These are phyloP conservation scores for Trypanosomatidae sp. DNA, from an alignment of 208 protist genomes.

Conservation along the genomic window DNA sequence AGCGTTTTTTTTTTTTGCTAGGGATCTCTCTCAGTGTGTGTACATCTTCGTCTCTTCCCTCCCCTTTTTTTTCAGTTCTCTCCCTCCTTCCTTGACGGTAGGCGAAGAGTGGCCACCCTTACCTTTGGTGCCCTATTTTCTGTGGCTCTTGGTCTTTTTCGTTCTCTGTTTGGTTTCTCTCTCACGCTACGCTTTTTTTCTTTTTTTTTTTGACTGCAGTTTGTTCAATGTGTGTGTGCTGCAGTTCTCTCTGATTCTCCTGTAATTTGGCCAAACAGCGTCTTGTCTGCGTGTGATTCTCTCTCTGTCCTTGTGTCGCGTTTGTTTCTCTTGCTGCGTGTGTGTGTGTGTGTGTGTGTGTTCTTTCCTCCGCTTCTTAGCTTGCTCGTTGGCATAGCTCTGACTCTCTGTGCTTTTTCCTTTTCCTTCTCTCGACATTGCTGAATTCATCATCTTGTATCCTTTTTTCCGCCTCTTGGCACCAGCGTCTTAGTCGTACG, in stretches of 20 bases:
- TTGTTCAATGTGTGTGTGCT: not conserved
- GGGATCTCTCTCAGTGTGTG: not conserved
- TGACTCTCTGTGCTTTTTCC: not conserved
- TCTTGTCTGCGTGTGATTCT: not conserved
- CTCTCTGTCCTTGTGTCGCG: not conserved
- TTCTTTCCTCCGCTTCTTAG: not conserved
- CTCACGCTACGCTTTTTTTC: not conserved
- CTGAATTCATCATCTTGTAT: not conserved
- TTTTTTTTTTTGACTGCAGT: not conserved
- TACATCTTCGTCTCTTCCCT: not conserved
- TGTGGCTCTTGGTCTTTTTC: not conserved
- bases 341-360: too few relatives aligned
- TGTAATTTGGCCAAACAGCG: not conserved
- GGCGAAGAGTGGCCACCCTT: not conserved
- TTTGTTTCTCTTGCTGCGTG: not conserved
- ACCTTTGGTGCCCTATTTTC: not conserved
- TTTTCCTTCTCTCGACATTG: not conserved
- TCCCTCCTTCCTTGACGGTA: not conserved
- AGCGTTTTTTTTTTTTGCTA: not conserved
- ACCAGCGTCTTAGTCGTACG: not conserved
- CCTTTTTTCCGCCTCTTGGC: not conserved
- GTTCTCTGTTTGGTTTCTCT: not conserved
- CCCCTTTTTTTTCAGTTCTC: not conserved
- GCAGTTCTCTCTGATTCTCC: not conserved
- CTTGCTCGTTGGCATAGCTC: not conserved